Conservation (phyloP, 2,329 filamentous ascomycete species). For the Aspergillus novofumigatus region DNA sequence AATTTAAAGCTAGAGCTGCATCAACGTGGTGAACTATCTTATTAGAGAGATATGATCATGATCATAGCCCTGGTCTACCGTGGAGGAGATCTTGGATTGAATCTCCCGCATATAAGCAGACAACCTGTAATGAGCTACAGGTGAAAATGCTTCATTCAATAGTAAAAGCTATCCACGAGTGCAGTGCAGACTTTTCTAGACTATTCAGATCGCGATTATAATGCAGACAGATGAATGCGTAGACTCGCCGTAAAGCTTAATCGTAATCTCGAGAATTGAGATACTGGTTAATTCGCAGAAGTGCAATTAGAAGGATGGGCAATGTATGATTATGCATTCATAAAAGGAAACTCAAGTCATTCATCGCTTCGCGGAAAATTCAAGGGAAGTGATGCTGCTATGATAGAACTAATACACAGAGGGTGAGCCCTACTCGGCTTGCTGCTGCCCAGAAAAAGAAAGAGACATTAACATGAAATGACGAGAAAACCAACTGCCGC, state of each 20-base stretch:
- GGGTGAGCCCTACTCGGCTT: conserved; percentile 17
- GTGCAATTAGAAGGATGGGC: not conserved
- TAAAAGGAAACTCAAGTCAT: conserved; percentile 11
- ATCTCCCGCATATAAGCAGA: not conserved
- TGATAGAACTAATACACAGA: conserved; percentile 26
- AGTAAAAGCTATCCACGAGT: not conserved
- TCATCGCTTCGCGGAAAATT: conserved; percentile 19
- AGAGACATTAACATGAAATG: conserved; percentile 20
- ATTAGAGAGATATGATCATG: not conserved
- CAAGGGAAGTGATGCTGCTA: conserved; percentile 20
- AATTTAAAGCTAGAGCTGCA: not conserved
- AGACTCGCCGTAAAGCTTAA: not conserved
- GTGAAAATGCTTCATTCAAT: not conserved
- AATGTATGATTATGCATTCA: conserved; percentile 4
- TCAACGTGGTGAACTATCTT: not conserved
- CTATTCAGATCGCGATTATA: not conserved
- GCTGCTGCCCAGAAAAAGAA: conserved; percentile 18
- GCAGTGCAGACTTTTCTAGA: not conserved
- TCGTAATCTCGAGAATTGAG: not conserved
- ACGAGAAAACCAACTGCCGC: conserved; percentile 15
- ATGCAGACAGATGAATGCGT: not conserved
- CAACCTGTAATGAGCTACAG: not conserved
- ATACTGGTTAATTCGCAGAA: not conserved
- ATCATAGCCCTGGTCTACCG: not conserved
- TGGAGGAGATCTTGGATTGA: too few relatives aligned